These are phyloP conservation scores for Fraxinus greggii DNA, from an alignment of 305 asterid genomes.

Conservation along the genomic window DNA sequence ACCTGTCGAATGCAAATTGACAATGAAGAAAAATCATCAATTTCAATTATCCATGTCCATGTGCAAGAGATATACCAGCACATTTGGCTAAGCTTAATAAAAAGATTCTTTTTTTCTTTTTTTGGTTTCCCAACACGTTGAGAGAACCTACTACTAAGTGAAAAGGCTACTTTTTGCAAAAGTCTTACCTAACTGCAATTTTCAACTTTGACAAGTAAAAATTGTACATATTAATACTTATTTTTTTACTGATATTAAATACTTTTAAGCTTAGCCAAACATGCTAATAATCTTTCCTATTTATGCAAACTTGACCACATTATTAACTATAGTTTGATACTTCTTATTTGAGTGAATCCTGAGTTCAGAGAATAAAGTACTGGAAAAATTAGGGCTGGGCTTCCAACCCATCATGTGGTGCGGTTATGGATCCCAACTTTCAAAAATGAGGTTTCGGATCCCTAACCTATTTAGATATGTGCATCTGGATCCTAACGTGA, in stretches of 20 bases:
- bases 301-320: neutral
- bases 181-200: neutral
- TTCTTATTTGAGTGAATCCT: neutral
- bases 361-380: neutral
- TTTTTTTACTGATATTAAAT: neutral
- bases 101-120: neutral
- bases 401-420: neutral
- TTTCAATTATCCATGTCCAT: neutral
- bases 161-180: neutral
- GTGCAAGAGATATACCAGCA: neutral
- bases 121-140: neutral
- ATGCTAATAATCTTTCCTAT: neutral
- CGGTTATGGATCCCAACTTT: neutral
- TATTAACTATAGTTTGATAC: neutral
- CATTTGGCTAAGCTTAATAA: neutral
- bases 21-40: neutral
- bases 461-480: neutral
- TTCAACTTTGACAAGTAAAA: neutral
- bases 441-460: neutral
- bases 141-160: neutral
- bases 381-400: neutral
- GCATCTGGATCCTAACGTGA: neutral
- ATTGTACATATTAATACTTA: neutral
- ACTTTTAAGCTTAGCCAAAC: neutral
- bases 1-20: constrained; percentile 33